These are phyloP conservation scores for Prunus padus DNA, from an alignment of 306 rosid genomes.

Conservation along the genomic window DNA sequence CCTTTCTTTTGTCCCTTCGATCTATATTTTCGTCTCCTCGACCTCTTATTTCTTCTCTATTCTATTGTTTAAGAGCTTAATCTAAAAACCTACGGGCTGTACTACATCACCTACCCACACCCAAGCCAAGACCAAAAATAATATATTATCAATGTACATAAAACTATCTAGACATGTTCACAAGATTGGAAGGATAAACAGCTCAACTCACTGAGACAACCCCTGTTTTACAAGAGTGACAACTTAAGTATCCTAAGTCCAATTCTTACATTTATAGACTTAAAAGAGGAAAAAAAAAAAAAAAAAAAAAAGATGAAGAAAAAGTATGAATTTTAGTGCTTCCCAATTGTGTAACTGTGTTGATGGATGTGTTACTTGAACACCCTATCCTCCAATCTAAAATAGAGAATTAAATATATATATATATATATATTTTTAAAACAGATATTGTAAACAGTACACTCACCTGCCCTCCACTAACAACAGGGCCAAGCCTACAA, in stretches of 20 bases:
- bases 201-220: background rate
- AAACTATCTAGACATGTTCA: background rate
- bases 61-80: too few species aligned
- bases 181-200: background rate
- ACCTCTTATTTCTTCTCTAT: too few species aligned
- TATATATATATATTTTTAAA: too few species aligned
- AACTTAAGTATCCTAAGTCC: background rate
- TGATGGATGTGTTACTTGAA: background rate
- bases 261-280: background rate
- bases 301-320: background rate
- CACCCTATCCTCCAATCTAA: background rate
- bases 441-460: slow-evolving; percentile 22
- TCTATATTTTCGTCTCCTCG: too few species aligned
- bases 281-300: background rate
- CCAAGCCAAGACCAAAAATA: background rate
- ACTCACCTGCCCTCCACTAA: slow-evolving; percentile 80
- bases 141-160: background rate
- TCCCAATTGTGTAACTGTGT: background rate
- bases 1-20: too few species aligned
- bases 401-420: background rate
- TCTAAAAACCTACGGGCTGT: too few species aligned
- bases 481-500: slow-evolving; percentile 98
- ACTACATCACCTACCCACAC: background rate
- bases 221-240: background rate
- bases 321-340: background rate